Percentiles rank a stretch among this genome's conserved stretches.
phyloP scores from a whole-genome alignment of 2,329 filamentous ascomycete genomes.

The Ciborinia camelliae region DNA sequence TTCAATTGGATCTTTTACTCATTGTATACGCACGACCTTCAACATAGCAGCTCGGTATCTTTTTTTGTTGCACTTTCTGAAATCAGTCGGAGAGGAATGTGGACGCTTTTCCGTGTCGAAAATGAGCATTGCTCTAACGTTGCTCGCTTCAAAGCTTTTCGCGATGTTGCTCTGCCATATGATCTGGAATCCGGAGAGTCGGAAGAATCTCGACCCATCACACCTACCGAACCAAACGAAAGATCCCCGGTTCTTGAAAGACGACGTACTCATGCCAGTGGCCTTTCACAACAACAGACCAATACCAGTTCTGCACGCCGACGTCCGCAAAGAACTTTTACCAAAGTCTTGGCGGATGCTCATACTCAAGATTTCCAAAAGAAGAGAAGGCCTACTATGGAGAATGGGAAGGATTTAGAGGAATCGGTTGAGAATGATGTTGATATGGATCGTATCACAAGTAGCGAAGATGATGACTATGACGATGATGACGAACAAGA shows the following conservation, averaged over 20 bases:
- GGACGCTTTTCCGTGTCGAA: constrained; percentile 91
- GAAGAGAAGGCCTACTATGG: constrained; percentile 48
- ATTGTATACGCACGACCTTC: constrained; percentile 72
- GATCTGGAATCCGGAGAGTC: constrained; percentile 24
- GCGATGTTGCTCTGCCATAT: constrained; percentile 86
- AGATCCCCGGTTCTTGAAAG: constrained; percentile 23
- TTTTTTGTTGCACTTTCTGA: constrained; percentile 79
- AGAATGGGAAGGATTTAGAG: not conserved
- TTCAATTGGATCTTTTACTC: constrained; percentile 91
- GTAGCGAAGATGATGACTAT: constrained; percentile 22
- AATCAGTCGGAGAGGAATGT: constrained; percentile 79
- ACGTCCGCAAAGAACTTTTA: constrained; percentile 42
- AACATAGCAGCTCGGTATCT: constrained; percentile 79
- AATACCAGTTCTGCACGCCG: constrained; percentile 19
- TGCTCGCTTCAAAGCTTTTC: constrained; percentile 79
- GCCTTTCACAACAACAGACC: constrained; percentile 28
- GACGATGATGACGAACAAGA: constrained; percentile 31
- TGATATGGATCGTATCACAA: constrained; percentile 16
- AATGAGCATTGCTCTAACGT: constrained; percentile 98
- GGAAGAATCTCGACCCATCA: constrained; percentile 17
- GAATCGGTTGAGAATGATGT: constrained; percentile 22
- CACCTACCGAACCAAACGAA: not conserved
- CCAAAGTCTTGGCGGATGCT: constrained; percentile 72
- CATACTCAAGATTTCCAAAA: constrained; percentile 93
- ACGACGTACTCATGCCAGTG: constrained; percentile 25